Conservation (phyloP, 495 filamentous ascomycete species). For the Penicillium lividum region DNA sequence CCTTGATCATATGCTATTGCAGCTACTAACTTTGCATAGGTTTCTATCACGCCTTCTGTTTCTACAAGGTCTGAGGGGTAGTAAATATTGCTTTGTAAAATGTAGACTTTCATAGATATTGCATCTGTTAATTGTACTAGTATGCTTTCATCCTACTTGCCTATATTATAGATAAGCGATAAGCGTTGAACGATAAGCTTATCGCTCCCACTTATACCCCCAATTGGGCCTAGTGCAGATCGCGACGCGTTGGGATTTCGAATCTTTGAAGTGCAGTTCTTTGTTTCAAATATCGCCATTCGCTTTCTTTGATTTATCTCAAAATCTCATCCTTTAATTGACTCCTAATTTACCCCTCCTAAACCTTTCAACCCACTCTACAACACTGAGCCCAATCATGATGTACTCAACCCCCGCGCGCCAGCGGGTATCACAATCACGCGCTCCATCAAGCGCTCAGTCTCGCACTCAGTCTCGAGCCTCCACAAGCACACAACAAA, state of each 20-base stretch:
- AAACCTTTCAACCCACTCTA: not conserved
- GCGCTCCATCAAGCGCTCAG: not conserved
- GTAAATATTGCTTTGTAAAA: not conserved
- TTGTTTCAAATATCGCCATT: not conserved
- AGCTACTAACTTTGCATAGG: constrained; percentile 32
- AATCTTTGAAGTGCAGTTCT: constrained; percentile 10
- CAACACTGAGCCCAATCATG: not conserved
- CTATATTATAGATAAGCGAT: not conserved
- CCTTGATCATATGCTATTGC: not conserved
- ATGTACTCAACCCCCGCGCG: constrained; percentile 26
- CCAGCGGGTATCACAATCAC: constrained; percentile 17
- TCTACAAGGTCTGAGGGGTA: constrained; percentile 74
- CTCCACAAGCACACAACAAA: constrained; percentile 14
- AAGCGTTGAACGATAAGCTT: constrained; percentile 24
- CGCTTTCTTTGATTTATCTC: not conserved
- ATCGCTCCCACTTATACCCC: constrained; percentile 29
- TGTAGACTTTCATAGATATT: not conserved
- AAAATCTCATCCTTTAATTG: not conserved
- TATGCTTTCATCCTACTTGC: not conserved
- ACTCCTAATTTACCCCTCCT: not conserved
- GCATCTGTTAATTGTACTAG: no score
- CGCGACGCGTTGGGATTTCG: constrained; percentile 35
- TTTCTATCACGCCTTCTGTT: constrained; percentile 92
- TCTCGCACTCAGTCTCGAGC: constrained; percentile 8
- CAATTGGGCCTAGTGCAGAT: constrained; percentile 35